Evolutionary conservation across 371 early-diverging fungal genomes (phyloP), one percentile per base, ranked within the genome.

Genomic region (Actinomucor elegans): DNA sequence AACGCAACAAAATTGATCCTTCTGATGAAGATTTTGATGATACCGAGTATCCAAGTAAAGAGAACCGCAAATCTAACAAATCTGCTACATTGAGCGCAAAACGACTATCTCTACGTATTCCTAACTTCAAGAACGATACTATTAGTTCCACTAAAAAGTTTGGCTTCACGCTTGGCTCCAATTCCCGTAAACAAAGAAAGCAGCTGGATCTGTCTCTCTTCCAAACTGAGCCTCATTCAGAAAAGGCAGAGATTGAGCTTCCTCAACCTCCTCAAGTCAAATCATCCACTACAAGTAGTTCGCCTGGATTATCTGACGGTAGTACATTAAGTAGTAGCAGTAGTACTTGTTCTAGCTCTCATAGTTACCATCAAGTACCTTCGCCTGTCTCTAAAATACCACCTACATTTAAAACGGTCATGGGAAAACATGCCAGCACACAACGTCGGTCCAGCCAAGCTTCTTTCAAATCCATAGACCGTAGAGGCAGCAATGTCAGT

Each of bases 311-410:
- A 26, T 75, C 72, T 1, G 72, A 69, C 46, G 72, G 62, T 20
- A 75, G 76, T 48, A 69, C 72, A 18, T 51, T 75, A 38, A 75
- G 72, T 32, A 63, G 64, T 38, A 71, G 69, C 23, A 69, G 66
- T 47, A 69, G 66, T 33, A 57, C 56, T 51, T 44, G 63, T 23
- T 57, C 52, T 5, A 56, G 54, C 26, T 24, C 44, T 38, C 60
- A 53, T 15, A 49, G 49, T 31, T 52, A 32, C 27, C 38, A 29
- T 32, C 8, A 35, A n/a, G 15, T 18, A 44, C 18, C 43, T 6
- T 4, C 20, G 2, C 24, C n/a, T 18, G 28, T 17, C 1, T 28
- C 28, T 20, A 44, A 34, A 17, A 18, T 45, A 1, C 38, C 58
- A 10, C 37, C 59, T 32, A 48, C 54, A 12, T 57, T 45, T 33